phyloP scores from a whole-genome alignment of 1,284 basidiomycete species.

The Marasmius tenuissimus region DNA sequence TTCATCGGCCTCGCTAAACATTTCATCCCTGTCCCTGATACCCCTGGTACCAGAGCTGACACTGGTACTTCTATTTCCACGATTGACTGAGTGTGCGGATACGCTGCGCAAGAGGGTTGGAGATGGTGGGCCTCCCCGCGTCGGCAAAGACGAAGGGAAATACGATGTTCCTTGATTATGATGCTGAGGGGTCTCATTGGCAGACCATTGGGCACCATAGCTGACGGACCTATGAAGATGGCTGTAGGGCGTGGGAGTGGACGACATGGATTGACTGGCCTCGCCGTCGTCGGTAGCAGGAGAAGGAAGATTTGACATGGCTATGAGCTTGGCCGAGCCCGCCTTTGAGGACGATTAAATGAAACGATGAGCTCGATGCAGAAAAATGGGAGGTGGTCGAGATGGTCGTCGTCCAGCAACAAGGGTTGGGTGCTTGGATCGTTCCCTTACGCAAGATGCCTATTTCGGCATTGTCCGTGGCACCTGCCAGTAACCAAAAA shows the following conservation, averaged over 20 bases:
- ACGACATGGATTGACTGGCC: conserved; percentile 25
- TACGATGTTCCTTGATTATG: conserved; percentile 71
- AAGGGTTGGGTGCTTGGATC: background rate
- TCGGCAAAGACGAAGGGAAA: conserved; percentile 25
- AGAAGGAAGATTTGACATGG: conserved; percentile 32
- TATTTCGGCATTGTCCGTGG: background rate
- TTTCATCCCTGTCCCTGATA: conserved; percentile 39
- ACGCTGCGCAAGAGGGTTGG: conserved; percentile 45
- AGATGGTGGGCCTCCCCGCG: conserved; percentile 25
- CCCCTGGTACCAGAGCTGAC: conserved; percentile 49
- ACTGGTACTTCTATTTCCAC: conserved; percentile 59
- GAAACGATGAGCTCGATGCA: too few species aligned
- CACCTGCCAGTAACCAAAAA: too few species aligned
- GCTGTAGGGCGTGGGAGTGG: conserved; percentile 41
- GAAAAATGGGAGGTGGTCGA: background rate
- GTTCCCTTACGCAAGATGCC: too few species aligned
- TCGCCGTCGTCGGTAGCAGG: conserved; percentile 29
- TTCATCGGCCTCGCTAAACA: conserved; percentile 50
- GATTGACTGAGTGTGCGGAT: conserved; percentile 48
- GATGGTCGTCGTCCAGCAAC: conserved; percentile 12
- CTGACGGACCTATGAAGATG: conserved; percentile 50
- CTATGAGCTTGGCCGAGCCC: conserved; percentile 11
- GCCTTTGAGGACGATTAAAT: conserved; percentile 8
- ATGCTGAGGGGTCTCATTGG: conserved; percentile 57
- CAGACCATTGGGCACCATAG: conserved; percentile 55